Evolutionary conservation across 2,329 filamentous ascomycete species (phyloP).

Genomic region (Ophiobolus disseminans): DNA sequence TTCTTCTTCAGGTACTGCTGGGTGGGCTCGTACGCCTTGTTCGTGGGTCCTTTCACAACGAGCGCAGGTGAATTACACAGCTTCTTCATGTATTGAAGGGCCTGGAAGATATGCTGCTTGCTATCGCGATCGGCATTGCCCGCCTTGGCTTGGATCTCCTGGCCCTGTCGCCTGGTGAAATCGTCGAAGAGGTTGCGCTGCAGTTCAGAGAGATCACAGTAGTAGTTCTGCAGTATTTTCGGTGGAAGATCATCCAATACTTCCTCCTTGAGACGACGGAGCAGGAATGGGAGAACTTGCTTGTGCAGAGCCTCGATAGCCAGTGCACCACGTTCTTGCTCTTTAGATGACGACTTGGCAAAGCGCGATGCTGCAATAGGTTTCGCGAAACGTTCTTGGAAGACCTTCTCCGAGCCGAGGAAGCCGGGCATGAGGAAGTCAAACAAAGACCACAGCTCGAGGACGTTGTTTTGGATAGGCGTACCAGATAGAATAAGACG

Average conservation of each 20-base stretch:
- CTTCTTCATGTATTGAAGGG: constrained; percentile 98
- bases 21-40: constrained; percentile 87
- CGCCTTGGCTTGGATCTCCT: constrained; percentile 83
- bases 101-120: constrained; percentile 99
- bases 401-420: constrained; percentile 94
- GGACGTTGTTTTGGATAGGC: constrained; percentile 95
- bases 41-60: constrained; percentile 86
- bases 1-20: constrained; percentile 80
- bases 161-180: constrained; percentile 92
- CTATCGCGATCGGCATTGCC: constrained; percentile 82
- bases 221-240: constrained; percentile 99
- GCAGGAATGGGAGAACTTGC: constrained; percentile 93
- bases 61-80: constrained; percentile 96
- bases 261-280: constrained; percentile 96
- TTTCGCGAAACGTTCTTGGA: constrained; percentile 92
- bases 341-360: constrained; percentile 96
- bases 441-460: constrained; percentile 97
- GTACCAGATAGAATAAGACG: constrained; percentile 95
- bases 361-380: constrained; percentile 93
- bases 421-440: constrained; percentile 99
- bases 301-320: constrained; percentile 99
- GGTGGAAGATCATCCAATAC: constrained; percentile 94
- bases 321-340: constrained; percentile 94
- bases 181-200: constrained; percentile 96
- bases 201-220: constrained; percentile 94